phyloP scores from a whole-genome alignment of 257 asterid genomes.

The Vinca minor region DNA sequence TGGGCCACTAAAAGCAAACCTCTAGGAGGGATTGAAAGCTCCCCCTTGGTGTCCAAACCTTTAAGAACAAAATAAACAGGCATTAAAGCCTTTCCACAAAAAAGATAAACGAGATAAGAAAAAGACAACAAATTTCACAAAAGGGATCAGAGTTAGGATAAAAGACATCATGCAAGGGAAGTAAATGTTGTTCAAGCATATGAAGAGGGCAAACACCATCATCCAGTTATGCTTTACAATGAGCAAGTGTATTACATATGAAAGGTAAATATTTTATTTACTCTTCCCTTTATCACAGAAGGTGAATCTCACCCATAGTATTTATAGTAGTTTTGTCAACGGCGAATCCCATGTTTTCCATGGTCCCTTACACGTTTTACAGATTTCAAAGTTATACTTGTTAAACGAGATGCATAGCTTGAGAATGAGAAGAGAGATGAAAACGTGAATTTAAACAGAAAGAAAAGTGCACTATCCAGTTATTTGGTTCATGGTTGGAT shows the following conservation, averaged over 20 bases:
- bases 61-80: slow-evolving; percentile 6
- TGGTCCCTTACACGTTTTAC: not conserved
- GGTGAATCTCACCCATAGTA: not conserved
- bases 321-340: not conserved
- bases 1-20: slow-evolving; percentile 45
- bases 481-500: not conserved
- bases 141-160: not conserved
- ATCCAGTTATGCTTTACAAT: not conserved
- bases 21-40: slow-evolving; percentile 39
- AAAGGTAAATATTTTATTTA: not conserved
- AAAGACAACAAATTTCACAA: not conserved
- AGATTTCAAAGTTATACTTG: not conserved
- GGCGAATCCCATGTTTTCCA: not conserved
- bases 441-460: not conserved
- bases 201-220: not conserved
- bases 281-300: not conserved
- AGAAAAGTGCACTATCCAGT: not conserved
- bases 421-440: not conserved
- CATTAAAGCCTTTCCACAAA: not conserved
- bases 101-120: not conserved
- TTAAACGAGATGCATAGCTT: too few species aligned
- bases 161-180: not conserved
- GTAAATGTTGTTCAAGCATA: not conserved
- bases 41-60: slow-evolving; percentile 34
- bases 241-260: not conserved